Conservation (phyloP, 257 asterid genomes). For the Lithospermum erythrorhizon region DNA sequence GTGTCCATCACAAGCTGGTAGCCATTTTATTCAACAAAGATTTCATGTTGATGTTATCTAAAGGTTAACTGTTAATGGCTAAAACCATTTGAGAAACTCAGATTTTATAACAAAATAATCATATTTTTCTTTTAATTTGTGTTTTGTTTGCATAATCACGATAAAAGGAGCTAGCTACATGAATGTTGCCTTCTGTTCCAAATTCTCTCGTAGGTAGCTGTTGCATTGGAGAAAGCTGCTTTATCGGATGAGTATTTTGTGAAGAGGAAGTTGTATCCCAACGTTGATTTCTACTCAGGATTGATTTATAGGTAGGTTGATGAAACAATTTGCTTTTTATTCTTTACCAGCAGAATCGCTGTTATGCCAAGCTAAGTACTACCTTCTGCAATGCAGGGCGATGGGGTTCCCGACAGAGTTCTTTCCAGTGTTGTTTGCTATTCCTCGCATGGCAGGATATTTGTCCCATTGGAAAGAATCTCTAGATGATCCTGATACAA, state of each 20-base stretch:
- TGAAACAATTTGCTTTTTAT: not conserved
- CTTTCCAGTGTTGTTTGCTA: slow-evolving; percentile 88
- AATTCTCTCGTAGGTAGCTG: slow-evolving; percentile 60
- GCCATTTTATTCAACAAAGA: not conserved
- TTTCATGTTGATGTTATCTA: not conserved
- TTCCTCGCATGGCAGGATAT: slow-evolving; percentile 99
- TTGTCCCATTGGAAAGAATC: slow-evolving; percentile 98
- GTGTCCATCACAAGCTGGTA: not conserved
- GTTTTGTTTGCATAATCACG: not conserved
- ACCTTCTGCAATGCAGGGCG: slow-evolving; percentile 42
- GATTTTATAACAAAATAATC: not conserved
- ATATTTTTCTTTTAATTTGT: not conserved
- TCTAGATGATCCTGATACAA: slow-evolving; percentile 88
- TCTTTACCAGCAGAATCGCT: not conserved
- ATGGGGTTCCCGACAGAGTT: slow-evolving; percentile 98
- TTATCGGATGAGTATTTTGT: slow-evolving; percentile 86
- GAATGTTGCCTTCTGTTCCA: not conserved
- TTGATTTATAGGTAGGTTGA: slow-evolving; percentile 65
- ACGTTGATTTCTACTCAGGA: slow-evolving; percentile 97
- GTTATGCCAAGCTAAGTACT: not conserved
- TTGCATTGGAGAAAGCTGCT: slow-evolving; percentile 96
- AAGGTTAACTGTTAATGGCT: not conserved
- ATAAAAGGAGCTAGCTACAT: not conserved
- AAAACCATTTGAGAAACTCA: not conserved
- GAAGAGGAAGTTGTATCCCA: slow-evolving; percentile 93